Percentiles rank a stretch among this genome's conserved stretches.
These are phyloP conservation scores for Colletotrichum ledebouriae DNA, from an alignment of 2,329 filamentous ascomycete species.

Conservation along the genomic window DNA sequence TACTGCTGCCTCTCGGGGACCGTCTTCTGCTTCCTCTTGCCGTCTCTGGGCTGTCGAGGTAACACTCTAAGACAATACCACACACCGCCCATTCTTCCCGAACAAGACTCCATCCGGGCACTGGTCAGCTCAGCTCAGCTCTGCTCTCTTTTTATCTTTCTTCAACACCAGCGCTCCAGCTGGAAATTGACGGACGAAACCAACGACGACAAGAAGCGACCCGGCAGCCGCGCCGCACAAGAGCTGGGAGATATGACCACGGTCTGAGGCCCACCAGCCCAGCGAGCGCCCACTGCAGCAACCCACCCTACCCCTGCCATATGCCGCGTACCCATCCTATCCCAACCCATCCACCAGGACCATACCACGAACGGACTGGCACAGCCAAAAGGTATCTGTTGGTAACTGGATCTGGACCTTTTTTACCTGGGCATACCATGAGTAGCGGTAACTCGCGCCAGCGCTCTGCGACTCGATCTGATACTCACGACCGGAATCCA, in stretches of 20 bases:
- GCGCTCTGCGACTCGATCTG: slow-evolving; percentile 42
- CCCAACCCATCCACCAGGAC: slow-evolving; percentile 35
- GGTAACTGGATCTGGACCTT: slow-evolving; percentile 15
- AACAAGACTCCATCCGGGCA: slow-evolving; percentile 18
- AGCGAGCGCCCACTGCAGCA: slow-evolving; percentile 16
- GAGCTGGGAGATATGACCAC: slow-evolving; percentile 25
- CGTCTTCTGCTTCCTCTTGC: neutral
- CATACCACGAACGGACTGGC: slow-evolving; percentile 38
- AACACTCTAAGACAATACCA: slow-evolving; percentile 20
- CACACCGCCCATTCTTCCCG: neutral
- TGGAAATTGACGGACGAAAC: neutral
- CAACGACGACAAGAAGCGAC: slow-evolving; percentile 4
- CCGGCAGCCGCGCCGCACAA: neutral
- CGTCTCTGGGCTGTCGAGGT: neutral
- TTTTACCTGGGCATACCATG: slow-evolving; percentile 40
- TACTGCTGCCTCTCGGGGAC: slow-evolving; percentile 3
- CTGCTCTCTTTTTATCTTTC: neutral
- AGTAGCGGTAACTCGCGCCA: slow-evolving; percentile 42
- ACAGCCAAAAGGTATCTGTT: slow-evolving; percentile 9
- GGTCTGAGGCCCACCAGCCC: slow-evolving; percentile 29
- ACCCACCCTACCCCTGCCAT: slow-evolving; percentile 41
- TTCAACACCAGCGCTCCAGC: neutral
- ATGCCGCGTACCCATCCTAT: slow-evolving; percentile 36
- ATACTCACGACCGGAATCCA: slow-evolving; percentile 40
- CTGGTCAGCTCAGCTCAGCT: neutral